Percentiles rank a stretch among this genome's conserved stretches.
Evolutionary conservation across 148 eudicot genomes (phyloP).

Genomic region (Diospyros kaki): DNA sequence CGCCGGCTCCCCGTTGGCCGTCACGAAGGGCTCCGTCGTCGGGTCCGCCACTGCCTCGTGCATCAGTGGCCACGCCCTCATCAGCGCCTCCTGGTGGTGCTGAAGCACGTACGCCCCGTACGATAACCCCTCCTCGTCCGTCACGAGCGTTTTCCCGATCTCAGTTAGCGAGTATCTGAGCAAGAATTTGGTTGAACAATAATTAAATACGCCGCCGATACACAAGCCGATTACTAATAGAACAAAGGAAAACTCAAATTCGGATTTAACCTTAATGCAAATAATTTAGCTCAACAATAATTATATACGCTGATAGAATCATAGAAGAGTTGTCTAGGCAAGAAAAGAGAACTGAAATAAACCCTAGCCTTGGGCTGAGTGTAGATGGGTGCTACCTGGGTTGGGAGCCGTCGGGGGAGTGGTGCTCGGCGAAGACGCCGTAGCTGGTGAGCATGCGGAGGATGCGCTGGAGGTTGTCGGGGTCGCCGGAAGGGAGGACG

Average conservation of each 20-base stretch:
- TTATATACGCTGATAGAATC: too few species aligned
- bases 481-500: slow-evolving; percentile 30
- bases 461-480: slow-evolving; percentile 46
- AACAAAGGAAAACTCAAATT: too few species aligned
- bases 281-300: too few species aligned
- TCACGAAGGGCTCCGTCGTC: slow-evolving; percentile 37
- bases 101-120: slow-evolving; percentile 52
- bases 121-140: slow-evolving; percentile 34
- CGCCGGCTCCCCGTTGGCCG: slow-evolving; percentile 53
- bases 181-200: too few species aligned
- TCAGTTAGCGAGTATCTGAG: slow-evolving; percentile 39
- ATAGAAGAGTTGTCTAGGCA: too few species aligned
- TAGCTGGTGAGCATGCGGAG: slow-evolving; percentile 48
- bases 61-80: slow-evolving; percentile 44
- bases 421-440: slow-evolving; percentile 41
- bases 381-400: background rate
- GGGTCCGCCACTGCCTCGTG: slow-evolving; percentile 45
- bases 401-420: background rate
- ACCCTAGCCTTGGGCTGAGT: too few species aligned
- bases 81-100: slow-evolving; percentile 56
- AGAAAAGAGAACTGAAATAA: too few species aligned
- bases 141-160: slow-evolving; percentile 42
- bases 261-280: too few species aligned
- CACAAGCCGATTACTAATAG: too few species aligned
- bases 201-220: too few species aligned